A percentile compares a stretch with the other conserved stretches of the same genome.
Evolutionary conservation across 2,329 filamentous ascomycete species (phyloP).

Genomic region (Teratosphaeria pseudoeucalypti): DNA sequence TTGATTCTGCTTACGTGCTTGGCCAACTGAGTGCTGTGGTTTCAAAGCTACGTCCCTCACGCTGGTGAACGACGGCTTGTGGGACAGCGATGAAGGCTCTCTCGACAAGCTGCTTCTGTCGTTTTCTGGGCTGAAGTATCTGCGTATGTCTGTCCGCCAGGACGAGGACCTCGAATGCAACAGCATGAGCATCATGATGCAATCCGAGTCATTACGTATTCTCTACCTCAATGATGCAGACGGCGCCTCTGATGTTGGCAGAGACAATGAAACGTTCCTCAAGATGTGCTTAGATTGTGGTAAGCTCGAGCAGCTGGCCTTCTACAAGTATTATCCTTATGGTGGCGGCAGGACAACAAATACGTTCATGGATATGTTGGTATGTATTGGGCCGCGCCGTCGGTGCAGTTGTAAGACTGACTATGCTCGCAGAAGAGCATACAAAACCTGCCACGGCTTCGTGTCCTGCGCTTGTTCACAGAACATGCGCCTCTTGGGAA

Average conservation of each 20-base stretch:
- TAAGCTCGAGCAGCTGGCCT: neutral
- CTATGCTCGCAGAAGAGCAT: neutral
- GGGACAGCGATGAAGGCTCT: neutral
- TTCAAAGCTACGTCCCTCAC: neutral
- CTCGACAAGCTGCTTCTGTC: neutral
- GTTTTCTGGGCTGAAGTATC: neutral
- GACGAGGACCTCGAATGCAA: neutral
- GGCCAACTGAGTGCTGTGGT: neutral
- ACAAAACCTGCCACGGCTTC: neutral
- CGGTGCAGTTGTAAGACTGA: neutral
- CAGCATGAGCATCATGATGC: neutral
- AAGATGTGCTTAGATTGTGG: neutral
- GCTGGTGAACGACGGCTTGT: neutral
- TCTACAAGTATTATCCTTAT: neutral
- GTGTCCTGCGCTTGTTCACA: neutral
- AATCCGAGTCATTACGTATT: neutral
- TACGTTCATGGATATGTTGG: neutral
- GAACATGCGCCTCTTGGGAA: neutral
- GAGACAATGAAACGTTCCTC: neutral
- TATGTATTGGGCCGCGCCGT: neutral
- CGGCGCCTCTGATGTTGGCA: neutral
- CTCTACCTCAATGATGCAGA: neutral
- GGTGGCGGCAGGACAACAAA: neutral
- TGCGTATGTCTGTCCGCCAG: neutral
- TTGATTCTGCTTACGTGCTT: neutral